Evolutionary conservation across 768 basidiomycete species (phyloP).

Genomic region (Termitomyces eurrhizus): DNA sequence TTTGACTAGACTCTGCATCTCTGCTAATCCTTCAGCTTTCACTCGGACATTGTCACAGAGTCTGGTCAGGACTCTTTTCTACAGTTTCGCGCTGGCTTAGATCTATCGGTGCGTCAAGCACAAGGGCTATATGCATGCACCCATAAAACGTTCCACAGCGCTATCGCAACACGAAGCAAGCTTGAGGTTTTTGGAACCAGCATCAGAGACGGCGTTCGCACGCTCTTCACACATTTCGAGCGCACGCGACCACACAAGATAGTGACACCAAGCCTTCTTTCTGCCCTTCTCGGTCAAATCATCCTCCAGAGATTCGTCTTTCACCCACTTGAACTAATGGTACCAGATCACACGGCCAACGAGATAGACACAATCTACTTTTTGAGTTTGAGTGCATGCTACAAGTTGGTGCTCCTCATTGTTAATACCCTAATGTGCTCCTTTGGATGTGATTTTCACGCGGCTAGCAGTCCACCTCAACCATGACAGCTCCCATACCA

Average conservation of each 20-base stretch:
- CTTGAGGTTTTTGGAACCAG: constrained; percentile 42
- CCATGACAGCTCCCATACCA: constrained; percentile 1
- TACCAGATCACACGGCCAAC: background rate
- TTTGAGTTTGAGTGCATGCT: background rate
- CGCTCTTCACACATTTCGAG: constrained; percentile 58
- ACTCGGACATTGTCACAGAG: background rate
- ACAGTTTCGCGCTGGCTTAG: constrained; percentile 12
- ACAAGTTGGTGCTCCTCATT: constrained; percentile 5
- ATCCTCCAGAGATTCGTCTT: constrained; percentile 16
- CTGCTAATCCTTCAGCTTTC: constrained; percentile 15
- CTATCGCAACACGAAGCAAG: constrained; percentile 55
- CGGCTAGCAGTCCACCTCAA: constrained; percentile 22
- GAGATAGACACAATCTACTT: background rate
- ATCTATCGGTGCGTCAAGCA: constrained; percentile 17
- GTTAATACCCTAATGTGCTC: constrained; percentile 16
- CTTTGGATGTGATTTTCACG: constrained; percentile 23
- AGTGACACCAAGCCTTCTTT: constrained; percentile 52
- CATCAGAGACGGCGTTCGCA: constrained; percentile 40
- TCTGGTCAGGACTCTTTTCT: constrained; percentile 13
- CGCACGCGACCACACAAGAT: constrained; percentile 53
- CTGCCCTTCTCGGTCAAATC: constrained; percentile 40
- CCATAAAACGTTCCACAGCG: constrained; percentile 1
- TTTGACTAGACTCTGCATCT: constrained; percentile 14
- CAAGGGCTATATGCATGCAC: background rate
- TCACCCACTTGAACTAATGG: constrained; percentile 25